Evolutionary conservation across 2,329 filamentous ascomycete species (phyloP).

Genomic region (Clonostachys sp.): DNA sequence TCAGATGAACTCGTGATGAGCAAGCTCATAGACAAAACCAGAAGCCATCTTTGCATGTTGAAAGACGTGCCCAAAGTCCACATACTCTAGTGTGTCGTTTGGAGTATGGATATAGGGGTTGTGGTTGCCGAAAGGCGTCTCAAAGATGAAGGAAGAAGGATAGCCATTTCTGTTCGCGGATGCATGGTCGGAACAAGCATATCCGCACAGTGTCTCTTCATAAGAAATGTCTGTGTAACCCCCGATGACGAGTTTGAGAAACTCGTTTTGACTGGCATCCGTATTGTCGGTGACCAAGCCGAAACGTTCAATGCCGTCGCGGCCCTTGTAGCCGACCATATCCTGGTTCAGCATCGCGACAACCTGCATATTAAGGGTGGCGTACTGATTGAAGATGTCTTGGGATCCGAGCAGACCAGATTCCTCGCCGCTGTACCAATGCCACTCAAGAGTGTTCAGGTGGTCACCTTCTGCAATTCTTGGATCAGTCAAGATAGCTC

Average conservation of each 20-base stretch:
- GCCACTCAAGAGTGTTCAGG: constrained; percentile 44
- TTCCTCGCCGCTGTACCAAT: constrained; percentile 46
- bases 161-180: constrained; percentile 63
- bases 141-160: constrained; percentile 59
- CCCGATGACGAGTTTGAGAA: constrained; percentile 78
- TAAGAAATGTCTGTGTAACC: constrained; percentile 78
- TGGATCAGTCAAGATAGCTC: constrained; percentile 24
- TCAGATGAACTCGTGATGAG: constrained; percentile 3
- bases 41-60: constrained; percentile 53
- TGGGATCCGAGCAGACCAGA: constrained; percentile 42
- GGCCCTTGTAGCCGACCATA: constrained; percentile 82
- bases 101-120: constrained; percentile 71
- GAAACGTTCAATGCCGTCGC: constrained; percentile 72
- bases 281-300: constrained; percentile 87
- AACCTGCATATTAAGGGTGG: constrained; percentile 26
- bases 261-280: constrained; percentile 70
- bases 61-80: constrained; percentile 63
- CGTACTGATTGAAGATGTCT: constrained; percentile 34
- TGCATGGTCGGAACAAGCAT: constrained; percentile 68
- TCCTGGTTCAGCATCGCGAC: constrained; percentile 58
- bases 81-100: constrained; percentile 64
- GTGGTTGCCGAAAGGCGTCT: constrained; percentile 52
- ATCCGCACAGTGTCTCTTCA: constrained; percentile 75
- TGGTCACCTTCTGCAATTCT: constrained; percentile 28
- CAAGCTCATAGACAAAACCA: constrained; percentile 38